phyloP scores from a whole-genome alignment of 495 filamentous ascomycete species.

The Penicillium tannophilum region DNA sequence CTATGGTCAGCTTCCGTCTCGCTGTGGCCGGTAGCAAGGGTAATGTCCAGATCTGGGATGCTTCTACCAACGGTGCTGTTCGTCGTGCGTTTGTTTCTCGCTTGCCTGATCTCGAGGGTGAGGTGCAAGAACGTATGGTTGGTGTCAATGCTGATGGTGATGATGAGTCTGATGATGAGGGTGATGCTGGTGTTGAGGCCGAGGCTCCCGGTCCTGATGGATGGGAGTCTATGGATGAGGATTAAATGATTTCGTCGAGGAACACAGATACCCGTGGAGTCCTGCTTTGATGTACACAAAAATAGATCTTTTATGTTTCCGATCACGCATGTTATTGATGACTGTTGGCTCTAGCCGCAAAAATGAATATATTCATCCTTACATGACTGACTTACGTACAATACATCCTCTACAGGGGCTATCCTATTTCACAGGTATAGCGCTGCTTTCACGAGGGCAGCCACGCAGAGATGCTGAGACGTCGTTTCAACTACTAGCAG shows the following conservation, averaged over 20 bases:
- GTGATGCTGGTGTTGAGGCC: slow-evolving; percentile 53
- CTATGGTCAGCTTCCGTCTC: slow-evolving; percentile 85
- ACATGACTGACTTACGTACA: too few species aligned
- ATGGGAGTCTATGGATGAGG: slow-evolving; percentile 93
- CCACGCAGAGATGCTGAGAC: too few species aligned
- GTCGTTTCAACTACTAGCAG: too few species aligned
- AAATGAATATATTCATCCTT: not conserved
- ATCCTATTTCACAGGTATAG: too few species aligned
- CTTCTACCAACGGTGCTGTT: slow-evolving; percentile 90
- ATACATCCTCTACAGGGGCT: too few species aligned
- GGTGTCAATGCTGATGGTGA: slow-evolving; percentile 68
- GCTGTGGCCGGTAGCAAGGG: slow-evolving; percentile 96
- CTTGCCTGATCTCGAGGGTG: slow-evolving; percentile 58
- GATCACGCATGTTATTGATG: slow-evolving; percentile 4
- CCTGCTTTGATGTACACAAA: slow-evolving; percentile 25
- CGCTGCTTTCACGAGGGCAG: too few species aligned
- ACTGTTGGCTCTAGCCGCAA: not conserved
- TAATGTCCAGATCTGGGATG: slow-evolving; percentile 93
- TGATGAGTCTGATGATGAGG: slow-evolving; percentile 64
- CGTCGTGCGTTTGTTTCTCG: slow-evolving; percentile 79
- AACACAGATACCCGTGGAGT: slow-evolving; percentile 32
- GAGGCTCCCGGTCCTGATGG: slow-evolving; percentile 52
- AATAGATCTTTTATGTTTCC: slow-evolving; percentile 27
- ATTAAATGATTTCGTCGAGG: slow-evolving; percentile 39
- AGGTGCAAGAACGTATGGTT: slow-evolving; percentile 75